A percentile compares a stretch with the other conserved stretches of the same genome.
These are phyloP conservation scores for Nothophoma quercina DNA, from an alignment of 2,329 filamentous ascomycete species.

Conservation along the genomic window DNA sequence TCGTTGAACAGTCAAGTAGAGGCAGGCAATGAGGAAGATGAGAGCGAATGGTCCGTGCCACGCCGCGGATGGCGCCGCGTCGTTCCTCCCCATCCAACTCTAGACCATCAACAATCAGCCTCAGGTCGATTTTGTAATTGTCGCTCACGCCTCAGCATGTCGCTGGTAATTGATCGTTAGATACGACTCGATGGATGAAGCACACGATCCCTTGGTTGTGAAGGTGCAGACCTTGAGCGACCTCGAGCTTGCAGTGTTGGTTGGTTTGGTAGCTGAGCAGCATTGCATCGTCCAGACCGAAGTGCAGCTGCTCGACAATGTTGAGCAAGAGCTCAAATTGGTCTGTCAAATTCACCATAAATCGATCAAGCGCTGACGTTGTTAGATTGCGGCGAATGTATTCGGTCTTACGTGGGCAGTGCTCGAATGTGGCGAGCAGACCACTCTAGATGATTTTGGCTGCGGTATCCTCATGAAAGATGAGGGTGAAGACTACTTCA, in stretches of 20 bases:
- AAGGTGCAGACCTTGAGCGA: conserved; percentile 83
- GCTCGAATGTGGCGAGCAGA: conserved; percentile 75
- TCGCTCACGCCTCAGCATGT: neutral
- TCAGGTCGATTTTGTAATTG: neutral
- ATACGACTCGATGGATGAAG: conserved; percentile 28
- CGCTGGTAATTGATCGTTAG: too few species aligned
- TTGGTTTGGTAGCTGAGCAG: conserved; percentile 81
- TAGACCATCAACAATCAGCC: neutral
- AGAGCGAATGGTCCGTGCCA: too few species aligned
- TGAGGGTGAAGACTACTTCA: conserved; percentile 35
- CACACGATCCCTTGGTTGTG: conserved; percentile 50
- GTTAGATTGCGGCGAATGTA: conserved; percentile 69
- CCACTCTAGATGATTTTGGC: conserved; percentile 82
- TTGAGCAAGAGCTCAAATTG: conserved; percentile 77
- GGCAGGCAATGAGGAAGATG: too few species aligned
- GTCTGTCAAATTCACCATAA: conserved; percentile 51
- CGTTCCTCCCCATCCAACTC: too few species aligned
- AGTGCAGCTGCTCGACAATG: conserved; percentile 65
- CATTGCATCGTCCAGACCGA: conserved; percentile 88
- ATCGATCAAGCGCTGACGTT: neutral
- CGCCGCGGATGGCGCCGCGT: too few species aligned
- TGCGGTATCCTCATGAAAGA: conserved; percentile 67
- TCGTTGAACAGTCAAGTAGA: too few species aligned
- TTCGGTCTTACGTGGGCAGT: conserved; percentile 77
- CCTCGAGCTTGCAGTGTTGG: conserved; percentile 83